Percentiles rank a stretch among this genome's conserved stretches.
Conservation (phyloP, 176 grass and related monocot species). For the Tillandsia leiboldiana region DNA sequence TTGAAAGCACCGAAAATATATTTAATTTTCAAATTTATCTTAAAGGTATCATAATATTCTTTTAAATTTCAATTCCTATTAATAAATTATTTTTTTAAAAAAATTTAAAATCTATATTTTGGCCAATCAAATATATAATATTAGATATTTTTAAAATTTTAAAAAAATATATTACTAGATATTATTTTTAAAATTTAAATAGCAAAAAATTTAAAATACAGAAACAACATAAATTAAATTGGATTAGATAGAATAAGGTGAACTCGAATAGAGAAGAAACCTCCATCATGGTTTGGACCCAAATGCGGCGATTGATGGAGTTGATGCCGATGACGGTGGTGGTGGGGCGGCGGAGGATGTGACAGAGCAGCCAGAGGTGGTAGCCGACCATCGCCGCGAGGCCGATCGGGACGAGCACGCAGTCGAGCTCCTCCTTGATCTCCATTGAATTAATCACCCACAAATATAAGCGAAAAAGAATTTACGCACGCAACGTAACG, state of each 20-base stretch:
- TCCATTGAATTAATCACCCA: slow-evolving; percentile 17
- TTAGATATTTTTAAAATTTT: too few relatives aligned
- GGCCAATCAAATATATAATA: too few relatives aligned
- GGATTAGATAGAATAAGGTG: neutral
- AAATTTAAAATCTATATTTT: too few relatives aligned
- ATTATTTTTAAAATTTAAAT: too few relatives aligned
- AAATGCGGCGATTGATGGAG: slow-evolving; percentile 82
- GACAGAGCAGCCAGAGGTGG: slow-evolving; percentile 62
- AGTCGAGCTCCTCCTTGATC: slow-evolving; percentile 21
- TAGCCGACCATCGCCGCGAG: slow-evolving; percentile 14
- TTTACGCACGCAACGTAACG: too few relatives aligned
- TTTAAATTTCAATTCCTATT: too few relatives aligned
- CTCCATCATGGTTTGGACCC: slow-evolving; percentile 79
- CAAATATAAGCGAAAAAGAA: too few relatives aligned
- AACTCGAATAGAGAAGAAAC: neutral
- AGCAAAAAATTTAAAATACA: neutral
- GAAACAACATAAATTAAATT: neutral
- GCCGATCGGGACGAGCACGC: slow-evolving; percentile 36
- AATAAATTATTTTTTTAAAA: too few relatives aligned
- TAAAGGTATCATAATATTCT: too few relatives aligned
- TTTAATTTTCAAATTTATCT: too few relatives aligned
- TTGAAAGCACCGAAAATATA: too few relatives aligned
- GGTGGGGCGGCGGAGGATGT: slow-evolving; percentile 33
- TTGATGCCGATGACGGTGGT: slow-evolving; percentile 75
- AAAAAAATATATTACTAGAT: neutral